Percentiles rank a stretch among this genome's conserved stretches.
phyloP scores from a whole-genome alignment of 73 alveolate species.

The Paramecium biaurelia region DNA sequence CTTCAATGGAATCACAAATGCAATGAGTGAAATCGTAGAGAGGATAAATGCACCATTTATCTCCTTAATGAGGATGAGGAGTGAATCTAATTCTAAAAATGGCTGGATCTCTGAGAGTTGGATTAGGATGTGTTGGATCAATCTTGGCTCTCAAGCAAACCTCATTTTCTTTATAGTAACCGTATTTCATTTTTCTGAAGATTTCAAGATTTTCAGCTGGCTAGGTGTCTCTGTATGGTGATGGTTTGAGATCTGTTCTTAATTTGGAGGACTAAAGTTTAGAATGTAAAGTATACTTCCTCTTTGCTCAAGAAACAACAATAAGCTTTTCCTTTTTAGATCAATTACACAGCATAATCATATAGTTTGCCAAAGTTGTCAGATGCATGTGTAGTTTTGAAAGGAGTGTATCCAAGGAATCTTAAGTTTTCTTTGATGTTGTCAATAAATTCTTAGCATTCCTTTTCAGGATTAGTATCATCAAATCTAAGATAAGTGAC shows the following conservation, averaged over 20 bases:
- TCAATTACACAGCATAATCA: slow-evolving; percentile 91
- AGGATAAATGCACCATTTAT: slow-evolving; percentile 98
- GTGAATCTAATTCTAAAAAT: slow-evolving; percentile 96
- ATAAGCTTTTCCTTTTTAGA: slow-evolving; percentile 58
- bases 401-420: slow-evolving; percentile 96
- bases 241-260: slow-evolving; percentile 82
- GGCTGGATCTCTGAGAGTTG: slow-evolving; percentile 98
- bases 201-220: slow-evolving; percentile 92
- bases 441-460: slow-evolving; percentile 90
- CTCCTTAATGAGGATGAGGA: slow-evolving; percentile 99
- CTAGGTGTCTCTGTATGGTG: slow-evolving; percentile 94
- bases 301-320: slow-evolving; percentile 32
- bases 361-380: slow-evolving; percentile 91
- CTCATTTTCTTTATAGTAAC: slow-evolving; percentile 93
- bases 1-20: slow-evolving; percentile 94
- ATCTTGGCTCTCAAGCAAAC: slow-evolving; percentile 96
- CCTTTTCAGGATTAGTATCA: slow-evolving; percentile 98
- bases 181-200: slow-evolving; percentile 95
- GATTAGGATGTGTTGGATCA: slow-evolving; percentile 90
- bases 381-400: slow-evolving; percentile 90
- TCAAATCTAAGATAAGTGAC: slow-evolving; percentile 93
- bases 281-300: not conserved
- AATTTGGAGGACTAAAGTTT: slow-evolving; percentile 6
- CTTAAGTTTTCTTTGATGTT: slow-evolving; percentile 83
- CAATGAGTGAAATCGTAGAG: slow-evolving; percentile 98